Conservation (phyloP, 1,284 basidiomycete genomes). For the Volvariella volvacea region DNA sequence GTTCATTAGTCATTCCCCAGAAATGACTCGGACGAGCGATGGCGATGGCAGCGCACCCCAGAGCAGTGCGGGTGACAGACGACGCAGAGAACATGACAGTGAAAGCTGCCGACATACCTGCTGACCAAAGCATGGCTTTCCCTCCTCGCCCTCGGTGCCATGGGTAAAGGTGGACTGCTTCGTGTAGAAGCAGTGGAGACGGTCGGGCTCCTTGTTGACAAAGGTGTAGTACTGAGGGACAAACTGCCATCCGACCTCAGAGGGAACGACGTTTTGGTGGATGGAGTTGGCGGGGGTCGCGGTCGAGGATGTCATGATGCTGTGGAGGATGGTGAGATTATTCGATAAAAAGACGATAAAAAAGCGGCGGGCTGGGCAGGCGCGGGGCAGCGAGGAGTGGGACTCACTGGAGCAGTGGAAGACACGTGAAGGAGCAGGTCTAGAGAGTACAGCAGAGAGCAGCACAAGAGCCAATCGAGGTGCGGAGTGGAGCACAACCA, state of each 20-base stretch:
- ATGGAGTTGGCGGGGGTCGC: slow-evolving; percentile 19
- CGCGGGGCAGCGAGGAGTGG: neutral
- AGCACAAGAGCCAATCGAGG: slow-evolving; percentile 11
- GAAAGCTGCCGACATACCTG: too few relatives aligned
- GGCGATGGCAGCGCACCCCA: too few relatives aligned
- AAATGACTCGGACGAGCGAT: too few relatives aligned
- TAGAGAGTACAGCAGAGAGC: slow-evolving; percentile 20
- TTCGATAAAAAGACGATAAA: slow-evolving; percentile 11
- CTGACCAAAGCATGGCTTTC: slow-evolving; percentile 85
- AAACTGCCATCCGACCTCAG: slow-evolving; percentile 95
- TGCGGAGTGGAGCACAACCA: slow-evolving; percentile 13
- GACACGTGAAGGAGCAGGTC: slow-evolving; percentile 20
- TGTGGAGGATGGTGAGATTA: too few relatives aligned
- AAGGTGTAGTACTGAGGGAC: slow-evolving; percentile 96
- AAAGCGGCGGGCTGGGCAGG: slow-evolving; percentile 4
- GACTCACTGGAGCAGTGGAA: slow-evolving; percentile 13
- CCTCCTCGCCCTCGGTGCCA: slow-evolving; percentile 92
- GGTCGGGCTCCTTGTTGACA: slow-evolving; percentile 95
- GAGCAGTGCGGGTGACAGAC: too few relatives aligned
- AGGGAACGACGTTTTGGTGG: slow-evolving; percentile 65
- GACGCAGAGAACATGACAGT: too few relatives aligned
- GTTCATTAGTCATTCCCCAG: too few relatives aligned
- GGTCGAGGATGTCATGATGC: slow-evolving; percentile 29
- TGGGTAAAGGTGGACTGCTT: slow-evolving; percentile 97
- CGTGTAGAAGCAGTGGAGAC: slow-evolving; percentile 98